A percentile compares a stretch with the other conserved stretches of the same genome.
Conservation (phyloP, 2,329 filamentous ascomycete genomes). For the Nemania sp. region DNA sequence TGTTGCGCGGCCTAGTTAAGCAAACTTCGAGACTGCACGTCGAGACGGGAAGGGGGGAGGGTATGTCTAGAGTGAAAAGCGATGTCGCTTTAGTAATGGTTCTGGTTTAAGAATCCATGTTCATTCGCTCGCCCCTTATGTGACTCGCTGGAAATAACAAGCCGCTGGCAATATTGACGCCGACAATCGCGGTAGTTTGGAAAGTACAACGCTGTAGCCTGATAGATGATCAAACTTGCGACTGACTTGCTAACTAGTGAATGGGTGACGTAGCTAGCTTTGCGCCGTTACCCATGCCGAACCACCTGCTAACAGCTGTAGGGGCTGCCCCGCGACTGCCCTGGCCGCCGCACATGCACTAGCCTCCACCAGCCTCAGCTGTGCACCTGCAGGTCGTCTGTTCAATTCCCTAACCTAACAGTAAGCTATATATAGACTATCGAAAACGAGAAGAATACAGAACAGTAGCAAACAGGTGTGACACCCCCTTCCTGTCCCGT, state of each 20-base stretch:
- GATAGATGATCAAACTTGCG: background rate
- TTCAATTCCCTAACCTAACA: too few species aligned
- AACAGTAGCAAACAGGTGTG: conserved; percentile 7
- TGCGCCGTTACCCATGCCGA: too few species aligned
- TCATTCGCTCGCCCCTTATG: background rate
- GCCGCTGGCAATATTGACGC: background rate
- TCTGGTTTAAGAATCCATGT: conserved; percentile 3
- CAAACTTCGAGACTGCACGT: background rate
- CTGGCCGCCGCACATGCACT: too few species aligned
- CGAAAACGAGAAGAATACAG: conserved; percentile 10
- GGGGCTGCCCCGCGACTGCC: too few species aligned
- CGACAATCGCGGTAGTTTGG: background rate
- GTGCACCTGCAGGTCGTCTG: too few species aligned
- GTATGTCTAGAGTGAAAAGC: background rate
- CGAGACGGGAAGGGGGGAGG: background rate
- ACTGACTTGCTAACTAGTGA: background rate
- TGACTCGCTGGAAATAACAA: background rate
- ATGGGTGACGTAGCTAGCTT: conserved; percentile 34
- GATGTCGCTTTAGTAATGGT: background rate
- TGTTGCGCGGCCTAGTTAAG: background rate
- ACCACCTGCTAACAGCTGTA: too few species aligned
- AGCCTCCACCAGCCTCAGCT: too few species aligned
- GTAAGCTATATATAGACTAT: too few species aligned
- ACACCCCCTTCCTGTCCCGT: conserved; percentile 6
- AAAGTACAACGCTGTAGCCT: background rate